Evolutionary conservation across 345 rosid species (phyloP).

Genomic region (Litchi chinensis): DNA sequence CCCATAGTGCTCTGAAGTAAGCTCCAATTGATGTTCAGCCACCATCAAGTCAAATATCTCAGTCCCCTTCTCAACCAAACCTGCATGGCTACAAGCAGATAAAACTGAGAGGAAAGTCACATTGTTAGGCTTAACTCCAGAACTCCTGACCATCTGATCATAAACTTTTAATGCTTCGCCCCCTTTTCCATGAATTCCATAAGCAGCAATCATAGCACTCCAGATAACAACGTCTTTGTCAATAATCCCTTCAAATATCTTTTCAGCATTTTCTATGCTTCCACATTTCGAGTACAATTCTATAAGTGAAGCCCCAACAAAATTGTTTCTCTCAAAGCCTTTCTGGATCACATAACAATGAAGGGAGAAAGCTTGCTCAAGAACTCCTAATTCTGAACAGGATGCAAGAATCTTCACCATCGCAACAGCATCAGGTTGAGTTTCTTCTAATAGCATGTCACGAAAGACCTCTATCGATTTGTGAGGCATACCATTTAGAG

Average conservation of each 20-base stretch:
- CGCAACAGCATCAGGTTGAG: constrained; percentile 55
- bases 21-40: constrained; percentile 32
- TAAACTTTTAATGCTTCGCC: constrained; percentile 45
- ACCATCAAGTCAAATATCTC: constrained; percentile 49
- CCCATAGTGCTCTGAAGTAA: constrained; percentile 51
- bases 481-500: constrained; percentile 50
- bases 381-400: constrained; percentile 52
- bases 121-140: constrained; percentile 44
- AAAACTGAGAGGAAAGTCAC: constrained; percentile 55
- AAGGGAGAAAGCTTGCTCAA: constrained; percentile 53
- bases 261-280: constrained; percentile 39
- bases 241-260: constrained; percentile 40
- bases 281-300: constrained; percentile 67
- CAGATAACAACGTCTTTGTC: constrained; percentile 56
- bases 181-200: constrained; percentile 56
- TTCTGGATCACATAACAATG: constrained; percentile 47
- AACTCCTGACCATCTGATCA: constrained; percentile 36
- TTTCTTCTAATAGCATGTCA: constrained; percentile 43
- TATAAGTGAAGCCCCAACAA: constrained; percentile 50
- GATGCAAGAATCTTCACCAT: constrained; percentile 57
- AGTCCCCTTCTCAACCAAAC: constrained; percentile 50
- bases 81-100: constrained; percentile 67
- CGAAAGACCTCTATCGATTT: constrained; percentile 43
- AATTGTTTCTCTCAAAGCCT: constrained; percentile 45
- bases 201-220: constrained; percentile 63